Conservation (phyloP, 257 asterid genomes). For the Solanum bulbocastanum region DNA sequence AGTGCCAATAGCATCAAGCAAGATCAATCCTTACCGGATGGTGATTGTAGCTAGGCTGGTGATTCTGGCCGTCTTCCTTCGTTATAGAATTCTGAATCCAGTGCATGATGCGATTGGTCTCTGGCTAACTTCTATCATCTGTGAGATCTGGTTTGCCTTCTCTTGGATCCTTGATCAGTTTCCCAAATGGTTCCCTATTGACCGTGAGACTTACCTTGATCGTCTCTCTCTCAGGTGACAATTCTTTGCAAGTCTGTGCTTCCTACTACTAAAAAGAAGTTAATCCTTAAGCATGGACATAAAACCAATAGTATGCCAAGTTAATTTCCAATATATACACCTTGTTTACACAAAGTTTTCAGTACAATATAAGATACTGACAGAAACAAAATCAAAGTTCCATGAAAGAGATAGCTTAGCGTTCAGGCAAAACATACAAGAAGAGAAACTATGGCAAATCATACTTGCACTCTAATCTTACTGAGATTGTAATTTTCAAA, state of each 20-base stretch:
- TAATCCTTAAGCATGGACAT: neutral
- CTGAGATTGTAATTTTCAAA: neutral
- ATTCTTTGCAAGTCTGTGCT: neutral
- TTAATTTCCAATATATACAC: neutral
- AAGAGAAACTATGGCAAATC: neutral
- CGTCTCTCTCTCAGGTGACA: slow-evolving; percentile 84
- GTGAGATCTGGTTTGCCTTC: slow-evolving; percentile 96
- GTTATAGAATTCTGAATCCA: slow-evolving; percentile 78
- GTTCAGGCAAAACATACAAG: neutral
- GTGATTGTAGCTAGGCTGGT: slow-evolving; percentile 75
- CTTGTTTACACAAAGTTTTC: neutral
- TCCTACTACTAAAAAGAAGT: neutral
- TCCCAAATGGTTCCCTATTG: slow-evolving; percentile 94
- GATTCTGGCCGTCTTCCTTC: slow-evolving; percentile 78
- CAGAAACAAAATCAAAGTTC: neutral
- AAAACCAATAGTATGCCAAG: neutral
- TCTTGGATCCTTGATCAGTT: slow-evolving; percentile 99
- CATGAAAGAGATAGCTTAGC: neutral
- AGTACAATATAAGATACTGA: neutral
- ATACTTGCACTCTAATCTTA: neutral
- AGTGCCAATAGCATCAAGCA: slow-evolving; percentile 93
- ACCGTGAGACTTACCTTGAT: slow-evolving; percentile 89
- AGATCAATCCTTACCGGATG: slow-evolving; percentile 91
- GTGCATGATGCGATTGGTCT: slow-evolving; percentile 92
- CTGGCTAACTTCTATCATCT: slow-evolving; percentile 91